Evolutionary conservation across 805 yeast species (phyloP).

Genomic region (Zygosaccharomyces rouxii): DNA sequence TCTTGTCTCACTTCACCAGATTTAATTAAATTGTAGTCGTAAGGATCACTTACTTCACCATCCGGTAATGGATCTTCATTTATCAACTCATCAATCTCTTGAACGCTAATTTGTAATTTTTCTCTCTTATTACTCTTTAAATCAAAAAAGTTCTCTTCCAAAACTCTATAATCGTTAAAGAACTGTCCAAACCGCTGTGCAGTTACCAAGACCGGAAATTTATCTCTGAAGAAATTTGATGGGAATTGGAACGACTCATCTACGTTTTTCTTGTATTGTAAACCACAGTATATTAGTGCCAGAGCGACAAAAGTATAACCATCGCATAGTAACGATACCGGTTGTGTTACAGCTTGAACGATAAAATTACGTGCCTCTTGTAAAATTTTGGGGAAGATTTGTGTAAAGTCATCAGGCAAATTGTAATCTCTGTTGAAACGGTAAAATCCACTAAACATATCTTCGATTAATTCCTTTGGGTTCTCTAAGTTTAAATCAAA

Average conservation of each 20-base stretch:
- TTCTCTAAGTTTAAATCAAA: conserved; percentile 35
- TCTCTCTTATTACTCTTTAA: conserved; percentile 35
- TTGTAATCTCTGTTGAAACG: conserved; percentile 31
- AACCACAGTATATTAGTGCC: conserved; percentile 31
- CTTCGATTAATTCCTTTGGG: conserved; percentile 35
- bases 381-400: conserved; percentile 30
- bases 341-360: conserved; percentile 36
- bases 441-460: conserved; percentile 33
- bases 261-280: conserved; percentile 27
- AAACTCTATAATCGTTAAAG: conserved; percentile 28
- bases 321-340: conserved; percentile 33
- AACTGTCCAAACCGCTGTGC: conserved; percentile 24
- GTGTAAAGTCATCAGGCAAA: conserved; percentile 27
- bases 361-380: conserved; percentile 35
- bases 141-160: conserved; percentile 35
- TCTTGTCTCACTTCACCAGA: conserved; percentile 32
- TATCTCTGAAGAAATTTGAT: conserved; percentile 28
- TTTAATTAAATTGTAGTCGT: conserved; percentile 26
- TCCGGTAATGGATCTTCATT: conserved; percentile 19
- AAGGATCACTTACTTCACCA: conserved; percentile 12
- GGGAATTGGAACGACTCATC: conserved; percentile 31
- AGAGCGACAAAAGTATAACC: conserved; percentile 32
- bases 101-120: conserved; percentile 23
- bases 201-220: conserved; percentile 25
- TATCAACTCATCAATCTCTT: conserved; percentile 23